phyloP scores from a whole-genome alignment of 306 rosid species.

The Sicyos edulis region DNA sequence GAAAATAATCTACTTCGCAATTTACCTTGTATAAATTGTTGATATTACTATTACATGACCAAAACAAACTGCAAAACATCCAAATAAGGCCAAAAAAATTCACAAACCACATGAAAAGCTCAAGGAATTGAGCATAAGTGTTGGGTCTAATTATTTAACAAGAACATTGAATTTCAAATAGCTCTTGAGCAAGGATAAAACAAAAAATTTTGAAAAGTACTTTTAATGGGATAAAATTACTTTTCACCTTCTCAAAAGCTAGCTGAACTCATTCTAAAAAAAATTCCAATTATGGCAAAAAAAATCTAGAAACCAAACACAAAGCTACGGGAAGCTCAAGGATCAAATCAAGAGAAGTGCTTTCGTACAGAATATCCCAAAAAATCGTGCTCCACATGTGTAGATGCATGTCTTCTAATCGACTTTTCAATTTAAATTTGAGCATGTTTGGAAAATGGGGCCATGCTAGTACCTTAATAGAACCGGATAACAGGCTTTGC shows the following conservation, averaged over 20 bases:
- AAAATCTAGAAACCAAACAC: not conserved
- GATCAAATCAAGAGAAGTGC: not conserved
- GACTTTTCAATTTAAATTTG: not conserved
- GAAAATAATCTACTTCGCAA: too few relatives aligned
- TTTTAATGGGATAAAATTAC: not conserved
- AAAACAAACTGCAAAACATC: not conserved
- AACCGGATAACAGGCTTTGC: not conserved
- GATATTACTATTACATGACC: too few relatives aligned
- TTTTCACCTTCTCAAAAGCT: not conserved
- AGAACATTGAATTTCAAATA: not conserved
- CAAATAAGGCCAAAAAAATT: not conserved
- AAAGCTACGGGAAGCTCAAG: not conserved
- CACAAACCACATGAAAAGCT: constrained; percentile 9
- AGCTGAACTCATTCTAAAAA: not conserved
- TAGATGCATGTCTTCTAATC: not conserved
- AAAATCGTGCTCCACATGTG: not conserved
- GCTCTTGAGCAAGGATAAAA: not conserved
- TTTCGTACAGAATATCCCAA: not conserved
- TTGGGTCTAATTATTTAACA: not conserved
- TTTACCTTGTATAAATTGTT: too few relatives aligned
- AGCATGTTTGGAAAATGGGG: not conserved
- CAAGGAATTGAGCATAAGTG: not conserved
- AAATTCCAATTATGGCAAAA: not conserved
- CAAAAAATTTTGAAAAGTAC: not conserved
- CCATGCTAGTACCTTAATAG: not conserved